Conservation (phyloP, 768 basidiomycete genomes). For the Xerocomus spinulosus region DNA sequence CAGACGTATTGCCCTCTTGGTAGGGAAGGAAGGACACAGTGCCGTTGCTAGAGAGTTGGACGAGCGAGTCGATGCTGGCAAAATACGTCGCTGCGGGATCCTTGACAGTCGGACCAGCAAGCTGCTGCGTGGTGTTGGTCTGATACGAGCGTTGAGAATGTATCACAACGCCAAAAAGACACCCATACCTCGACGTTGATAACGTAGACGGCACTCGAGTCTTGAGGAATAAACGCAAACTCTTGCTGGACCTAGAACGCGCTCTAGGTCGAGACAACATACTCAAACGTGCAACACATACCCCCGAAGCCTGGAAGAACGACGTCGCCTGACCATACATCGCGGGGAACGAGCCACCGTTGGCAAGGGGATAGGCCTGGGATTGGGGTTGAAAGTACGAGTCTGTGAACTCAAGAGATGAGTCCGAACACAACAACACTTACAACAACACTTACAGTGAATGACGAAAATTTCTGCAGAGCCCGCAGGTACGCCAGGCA, state of each 20-base stretch:
- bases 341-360: conserved; percentile 57
- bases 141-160: conserved; percentile 18
- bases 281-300: conserved; percentile 26
- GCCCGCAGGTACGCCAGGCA: conserved; percentile 63
- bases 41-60: conserved; percentile 64
- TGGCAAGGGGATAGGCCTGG: conserved; percentile 49
- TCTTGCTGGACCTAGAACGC: conserved; percentile 56
- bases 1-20: conserved; percentile 38
- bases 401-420: conserved; percentile 41
- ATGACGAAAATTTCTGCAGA: conserved; percentile 79
- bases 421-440: not conserved
- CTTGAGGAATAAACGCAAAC: conserved; percentile 75
- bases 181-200: conserved; percentile 58
- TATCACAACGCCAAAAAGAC: not conserved
- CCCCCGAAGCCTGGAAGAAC: conserved; percentile 56
- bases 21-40: conserved; percentile 59
- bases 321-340: conserved; percentile 64
- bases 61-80: conserved; percentile 54
- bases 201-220: conserved; percentile 68
- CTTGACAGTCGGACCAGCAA: conserved; percentile 57
- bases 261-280: not conserved
- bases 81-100: conserved; percentile 61
- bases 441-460: conserved; percentile 57
- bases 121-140: conserved; percentile 60
- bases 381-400: conserved; percentile 73